Base-by-base conservation (phyloP, 257 asterid genomes). In the Solanum pennellii region DNA sequence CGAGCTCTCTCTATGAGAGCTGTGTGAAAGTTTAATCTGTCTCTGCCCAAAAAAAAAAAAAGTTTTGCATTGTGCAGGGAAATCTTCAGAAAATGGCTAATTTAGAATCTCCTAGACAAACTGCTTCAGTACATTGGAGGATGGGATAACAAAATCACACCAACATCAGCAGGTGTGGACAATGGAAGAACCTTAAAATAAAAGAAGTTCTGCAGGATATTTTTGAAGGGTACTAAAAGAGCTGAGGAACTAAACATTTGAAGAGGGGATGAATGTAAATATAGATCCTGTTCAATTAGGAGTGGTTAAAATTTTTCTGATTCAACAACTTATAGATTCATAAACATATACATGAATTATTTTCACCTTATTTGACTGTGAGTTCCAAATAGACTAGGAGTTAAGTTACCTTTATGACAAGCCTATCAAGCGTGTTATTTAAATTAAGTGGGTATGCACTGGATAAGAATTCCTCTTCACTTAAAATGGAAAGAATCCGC, bases 391-490 rank as follows among this genome's bases (percentile, higher is more conserved):
- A 49, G 84, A 87, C 31, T 37, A 27, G 79, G 75, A 88, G 16
- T 35, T 93, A 95, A 88, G 16, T 35, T 93, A 95, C 99, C 99
- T 95, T 97, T 91, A 94, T 93, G 88, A 97, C 92, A 89, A 97
- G 96, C 91, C 91, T 93, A 91, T 91, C 96, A 77, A 95, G 96
- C 66, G 96, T 93, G 89, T 87, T 91, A 88, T 93, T 93, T 79
- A 97, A 88, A 87, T 94, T 86, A 31, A 88, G 89, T 68, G 94
- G 95, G 86, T 94, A 94, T 74, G 91, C 85, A 82, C 94, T 90
- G 86, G 99, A 98, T 89, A 96, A 92, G 90, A 97, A 95, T 89
- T 95, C 98, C 92, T 97, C 99, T 88, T 97, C 99, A n/a, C 98
- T 95, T 87, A 97, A 91, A 93, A 95, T 90, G 68, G 98, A 97